Evolutionary conservation across 208 protist species (phyloP).

Genomic region (Strigomonas galati): DNA sequence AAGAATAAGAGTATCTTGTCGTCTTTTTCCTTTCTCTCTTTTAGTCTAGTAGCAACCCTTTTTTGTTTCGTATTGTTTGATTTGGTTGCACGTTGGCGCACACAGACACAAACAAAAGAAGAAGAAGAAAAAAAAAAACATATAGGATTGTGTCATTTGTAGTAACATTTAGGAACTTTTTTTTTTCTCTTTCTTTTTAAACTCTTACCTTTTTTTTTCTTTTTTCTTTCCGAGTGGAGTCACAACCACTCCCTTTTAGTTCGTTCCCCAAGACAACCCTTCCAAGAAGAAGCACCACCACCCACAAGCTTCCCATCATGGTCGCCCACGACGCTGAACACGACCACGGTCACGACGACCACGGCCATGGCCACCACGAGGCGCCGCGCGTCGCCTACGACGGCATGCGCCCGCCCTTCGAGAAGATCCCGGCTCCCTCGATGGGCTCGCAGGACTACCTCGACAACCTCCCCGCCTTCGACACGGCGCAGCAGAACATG

Average conservation of each 20-base stretch:
- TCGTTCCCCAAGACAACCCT: slow-evolving; percentile 1
- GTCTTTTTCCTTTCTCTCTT: not conserved
- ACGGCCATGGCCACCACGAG: slow-evolving; percentile 13
- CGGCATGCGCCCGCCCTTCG: slow-evolving; percentile 26
- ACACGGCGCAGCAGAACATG: slow-evolving; percentile 17
- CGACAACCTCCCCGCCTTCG: slow-evolving; percentile 31
- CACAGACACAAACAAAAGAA: too few species aligned
- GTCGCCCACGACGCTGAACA: not conserved
- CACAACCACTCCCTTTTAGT: not conserved
- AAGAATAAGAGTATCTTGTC: not conserved
- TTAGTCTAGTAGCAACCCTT: too few species aligned
- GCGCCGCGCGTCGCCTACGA: slow-evolving; percentile 11
- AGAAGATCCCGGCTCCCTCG: slow-evolving; percentile 40
- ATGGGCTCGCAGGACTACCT: slow-evolving; percentile 68
- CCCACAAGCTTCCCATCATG: too few species aligned
- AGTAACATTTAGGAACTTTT: too few species aligned
- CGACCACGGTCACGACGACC: slow-evolving; percentile 14
- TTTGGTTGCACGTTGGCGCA: too few species aligned
- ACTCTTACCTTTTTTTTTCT: slow-evolving; percentile 2
- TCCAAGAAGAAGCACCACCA: too few species aligned
- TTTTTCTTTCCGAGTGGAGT: slow-evolving; percentile 4
- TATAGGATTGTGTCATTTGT: too few species aligned
- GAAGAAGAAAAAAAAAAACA: too few species aligned
- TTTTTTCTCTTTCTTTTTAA: not conserved
- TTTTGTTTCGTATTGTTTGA: too few species aligned